These are phyloP conservation scores for Angomonas ambiguus DNA, from an alignment of 208 protist genomes.

Conservation along the genomic window DNA sequence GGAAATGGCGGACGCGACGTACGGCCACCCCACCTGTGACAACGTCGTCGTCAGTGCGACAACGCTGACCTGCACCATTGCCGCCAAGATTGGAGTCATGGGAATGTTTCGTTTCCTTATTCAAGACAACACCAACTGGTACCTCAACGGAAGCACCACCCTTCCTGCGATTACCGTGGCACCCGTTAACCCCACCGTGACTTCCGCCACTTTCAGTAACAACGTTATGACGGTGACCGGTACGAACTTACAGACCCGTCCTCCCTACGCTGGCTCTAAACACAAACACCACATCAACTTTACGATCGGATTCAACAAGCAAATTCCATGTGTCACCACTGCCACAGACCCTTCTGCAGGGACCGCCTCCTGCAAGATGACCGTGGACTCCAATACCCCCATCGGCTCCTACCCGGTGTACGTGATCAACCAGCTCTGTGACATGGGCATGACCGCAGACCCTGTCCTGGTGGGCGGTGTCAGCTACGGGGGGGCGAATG, in stretches of 20 bases:
- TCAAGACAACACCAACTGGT: conserved; percentile 9
- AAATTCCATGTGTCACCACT: background rate
- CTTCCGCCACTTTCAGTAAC: conserved; percentile 3
- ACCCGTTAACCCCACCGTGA: conserved; percentile 12
- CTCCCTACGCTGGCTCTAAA: background rate
- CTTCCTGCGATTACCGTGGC: conserved; percentile 4
- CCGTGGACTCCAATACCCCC: background rate
- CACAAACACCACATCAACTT: conserved; percentile 11
- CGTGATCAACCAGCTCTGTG: conserved; percentile 14
- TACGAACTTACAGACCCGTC: background rate
- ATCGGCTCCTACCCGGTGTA: conserved; percentile 14
- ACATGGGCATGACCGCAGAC: conserved; percentile 17
- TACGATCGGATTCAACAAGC: background rate
- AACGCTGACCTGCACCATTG: conserved; percentile 14
- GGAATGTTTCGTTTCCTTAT: conserved; percentile 19
- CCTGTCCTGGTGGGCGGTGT: conserved; percentile 3
- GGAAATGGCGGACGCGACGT: conserved; percentile 2
- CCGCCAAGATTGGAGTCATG: conserved; percentile 5
- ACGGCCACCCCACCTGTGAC: conserved; percentile 11
- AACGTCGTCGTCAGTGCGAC: background rate
- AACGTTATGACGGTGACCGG: conserved; percentile 8
- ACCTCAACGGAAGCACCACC: conserved; percentile 5
- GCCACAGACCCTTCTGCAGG: background rate
- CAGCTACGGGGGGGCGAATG: background rate
- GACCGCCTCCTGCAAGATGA: background rate